Percentiles rank a stretch among this genome's conserved stretches.
Conservation (phyloP, 2,329 filamentous ascomycete genomes). For the Zymoseptoria crescenta region DNA sequence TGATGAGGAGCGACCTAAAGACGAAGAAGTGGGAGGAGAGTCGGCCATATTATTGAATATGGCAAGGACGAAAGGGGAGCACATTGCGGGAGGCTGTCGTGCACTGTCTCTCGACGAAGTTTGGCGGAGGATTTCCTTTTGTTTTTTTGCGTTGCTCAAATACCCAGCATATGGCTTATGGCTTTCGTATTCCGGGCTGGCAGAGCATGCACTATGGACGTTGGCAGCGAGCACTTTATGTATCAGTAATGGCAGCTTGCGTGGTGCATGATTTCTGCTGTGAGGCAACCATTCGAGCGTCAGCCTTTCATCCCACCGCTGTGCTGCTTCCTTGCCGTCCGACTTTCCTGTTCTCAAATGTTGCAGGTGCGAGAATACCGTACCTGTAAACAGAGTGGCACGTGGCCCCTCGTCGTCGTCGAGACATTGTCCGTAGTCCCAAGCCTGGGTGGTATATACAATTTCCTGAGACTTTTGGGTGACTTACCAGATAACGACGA, state of each 20-base stretch:
- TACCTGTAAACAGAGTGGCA: neutral
- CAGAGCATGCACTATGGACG: neutral
- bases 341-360: neutral
- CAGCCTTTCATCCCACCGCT: neutral
- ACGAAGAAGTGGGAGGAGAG: constrained; percentile 41
- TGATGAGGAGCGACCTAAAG: constrained; percentile 11
- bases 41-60: constrained; percentile 37
- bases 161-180: constrained; percentile 1
- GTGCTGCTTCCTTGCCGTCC: neutral
- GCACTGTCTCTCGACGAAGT: neutral
- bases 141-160: neutral
- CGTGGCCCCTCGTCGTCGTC: neutral
- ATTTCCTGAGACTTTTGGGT: too few species aligned
- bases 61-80: neutral
- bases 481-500: too few species aligned
- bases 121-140: neutral
- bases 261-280: neutral
- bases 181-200: neutral
- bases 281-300: neutral
- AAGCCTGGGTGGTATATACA: too few species aligned
- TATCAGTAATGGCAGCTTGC: neutral
- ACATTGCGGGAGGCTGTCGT: neutral
- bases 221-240: neutral
- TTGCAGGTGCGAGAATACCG: neutral
- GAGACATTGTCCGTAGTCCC: too few species aligned